phyloP scores from a whole-genome alignment of 148 eudicot genomes.

The Camellia sinensis region DNA sequence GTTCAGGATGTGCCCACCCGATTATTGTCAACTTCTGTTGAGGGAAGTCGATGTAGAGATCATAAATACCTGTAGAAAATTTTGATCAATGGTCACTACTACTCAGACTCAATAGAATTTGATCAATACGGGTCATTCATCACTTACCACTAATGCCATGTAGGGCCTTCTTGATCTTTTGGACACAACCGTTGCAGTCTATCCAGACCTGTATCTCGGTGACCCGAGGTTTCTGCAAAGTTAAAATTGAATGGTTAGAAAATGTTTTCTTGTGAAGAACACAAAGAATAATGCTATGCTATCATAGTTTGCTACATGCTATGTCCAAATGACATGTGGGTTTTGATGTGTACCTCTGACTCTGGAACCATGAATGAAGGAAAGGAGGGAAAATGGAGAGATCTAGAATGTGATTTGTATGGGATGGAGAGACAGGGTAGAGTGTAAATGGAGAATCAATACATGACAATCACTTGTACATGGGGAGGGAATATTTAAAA shows the following conservation, averaged over 20 bases:
- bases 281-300: background rate
- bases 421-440: conserved; percentile 24
- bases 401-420: conserved; percentile 14
- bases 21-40: conserved; percentile 68
- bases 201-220: conserved; percentile 79
- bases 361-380: conserved; percentile 45
- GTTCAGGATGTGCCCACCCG: conserved; percentile 86
- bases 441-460: conserved; percentile 39
- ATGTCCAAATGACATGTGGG: conserved; percentile 1
- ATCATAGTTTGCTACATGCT: background rate
- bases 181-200: conserved; percentile 93
- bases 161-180: conserved; percentile 83
- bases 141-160: conserved; percentile 58
- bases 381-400: conserved; percentile 25
- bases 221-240: conserved; percentile 68
- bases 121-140: background rate
- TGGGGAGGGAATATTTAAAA: conserved; percentile 60
- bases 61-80: conserved; percentile 60
- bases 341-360: conserved; percentile 43
- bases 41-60: conserved; percentile 58
- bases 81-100: too few species aligned
- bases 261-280: background rate
- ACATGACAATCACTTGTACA: conserved; percentile 29
- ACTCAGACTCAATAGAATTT: too few species aligned
- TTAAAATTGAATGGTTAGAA: conserved; percentile 12